Conservation (phyloP, 208 protist genomes). For the Crithidia fasciculata region DNA sequence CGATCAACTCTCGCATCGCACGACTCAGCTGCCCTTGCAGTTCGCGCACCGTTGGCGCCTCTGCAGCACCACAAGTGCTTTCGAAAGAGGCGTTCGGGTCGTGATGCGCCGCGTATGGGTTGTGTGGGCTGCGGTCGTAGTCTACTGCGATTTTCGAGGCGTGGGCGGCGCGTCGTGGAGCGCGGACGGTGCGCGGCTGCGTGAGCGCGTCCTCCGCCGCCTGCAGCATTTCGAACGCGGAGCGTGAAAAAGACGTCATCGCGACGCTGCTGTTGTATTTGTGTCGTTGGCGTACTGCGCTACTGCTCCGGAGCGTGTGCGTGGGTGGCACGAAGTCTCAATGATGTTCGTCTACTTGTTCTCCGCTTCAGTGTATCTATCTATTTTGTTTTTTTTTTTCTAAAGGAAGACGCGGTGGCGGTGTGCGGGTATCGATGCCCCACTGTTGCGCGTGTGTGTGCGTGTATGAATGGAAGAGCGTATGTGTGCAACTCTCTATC, state of each 20-base stretch:
- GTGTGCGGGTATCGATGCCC: neutral
- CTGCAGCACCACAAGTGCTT: neutral
- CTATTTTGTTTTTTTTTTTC: too few relatives aligned
- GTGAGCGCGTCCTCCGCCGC: slow-evolving; percentile 71
- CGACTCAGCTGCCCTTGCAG: slow-evolving; percentile 67
- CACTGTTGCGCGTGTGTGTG: neutral
- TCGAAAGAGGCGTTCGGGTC: neutral
- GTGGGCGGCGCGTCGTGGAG: neutral
- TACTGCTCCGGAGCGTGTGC: too few relatives aligned
- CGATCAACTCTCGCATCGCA: slow-evolving; percentile 60
- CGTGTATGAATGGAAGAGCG: slow-evolving; percentile 11
- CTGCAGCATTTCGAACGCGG: slow-evolving; percentile 64
- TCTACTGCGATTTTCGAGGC: neutral
- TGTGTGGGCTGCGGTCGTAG: neutral
- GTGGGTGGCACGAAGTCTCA: too few relatives aligned
- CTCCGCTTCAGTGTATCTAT: too few relatives aligned
- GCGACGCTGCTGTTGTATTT: neutral
- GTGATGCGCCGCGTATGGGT: neutral
- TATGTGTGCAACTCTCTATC: neutral
- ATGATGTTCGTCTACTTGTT: too few relatives aligned
- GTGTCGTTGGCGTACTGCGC: neutral
- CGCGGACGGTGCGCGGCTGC: slow-evolving; percentile 14
- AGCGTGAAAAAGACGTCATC: slow-evolving; percentile 71
- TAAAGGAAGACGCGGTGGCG: too few relatives aligned
- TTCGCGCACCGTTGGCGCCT: slow-evolving; percentile 26